phyloP scores from a whole-genome alignment of 2,329 filamentous ascomycete genomes.

The Penicillium freii region DNA sequence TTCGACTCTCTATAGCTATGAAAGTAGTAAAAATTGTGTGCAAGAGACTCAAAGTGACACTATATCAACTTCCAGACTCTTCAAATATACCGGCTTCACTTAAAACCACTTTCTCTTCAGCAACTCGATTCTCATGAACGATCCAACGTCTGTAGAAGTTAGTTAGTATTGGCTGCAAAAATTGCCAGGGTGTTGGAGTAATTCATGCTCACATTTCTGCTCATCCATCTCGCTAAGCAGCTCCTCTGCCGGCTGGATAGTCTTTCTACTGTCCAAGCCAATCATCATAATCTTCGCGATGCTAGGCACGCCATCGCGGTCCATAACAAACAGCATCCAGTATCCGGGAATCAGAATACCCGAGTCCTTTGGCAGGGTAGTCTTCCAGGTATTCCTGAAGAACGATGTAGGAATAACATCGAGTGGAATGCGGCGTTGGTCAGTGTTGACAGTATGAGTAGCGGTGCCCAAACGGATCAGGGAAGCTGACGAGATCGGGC shows the following conservation, averaged over 20 bases:
- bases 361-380: constrained; percentile 46
- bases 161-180: background rate
- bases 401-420: constrained; percentile 5
- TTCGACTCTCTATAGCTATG: background rate
- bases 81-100: background rate
- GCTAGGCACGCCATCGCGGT: constrained; percentile 5
- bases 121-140: constrained; percentile 4
- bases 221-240: background rate
- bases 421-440: constrained; percentile 55
- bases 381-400: background rate
- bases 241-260: background rate
- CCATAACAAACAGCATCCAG: constrained; percentile 54
- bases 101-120: background rate
- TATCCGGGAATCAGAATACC: constrained; percentile 54
- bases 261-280: background rate
- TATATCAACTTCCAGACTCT: background rate
- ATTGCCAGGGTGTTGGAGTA: background rate
- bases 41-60: background rate
- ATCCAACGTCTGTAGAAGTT: background rate
- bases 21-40: background rate
- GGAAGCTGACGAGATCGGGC: constrained; percentile 28
- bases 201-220: constrained; percentile 2
- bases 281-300: constrained; percentile 8
- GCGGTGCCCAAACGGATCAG: constrained; percentile 51
- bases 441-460: constrained; percentile 59